Base-by-base conservation (phyloP, 2,329 filamentous ascomycete species). In the Fusarium gaditjirri region DNA sequence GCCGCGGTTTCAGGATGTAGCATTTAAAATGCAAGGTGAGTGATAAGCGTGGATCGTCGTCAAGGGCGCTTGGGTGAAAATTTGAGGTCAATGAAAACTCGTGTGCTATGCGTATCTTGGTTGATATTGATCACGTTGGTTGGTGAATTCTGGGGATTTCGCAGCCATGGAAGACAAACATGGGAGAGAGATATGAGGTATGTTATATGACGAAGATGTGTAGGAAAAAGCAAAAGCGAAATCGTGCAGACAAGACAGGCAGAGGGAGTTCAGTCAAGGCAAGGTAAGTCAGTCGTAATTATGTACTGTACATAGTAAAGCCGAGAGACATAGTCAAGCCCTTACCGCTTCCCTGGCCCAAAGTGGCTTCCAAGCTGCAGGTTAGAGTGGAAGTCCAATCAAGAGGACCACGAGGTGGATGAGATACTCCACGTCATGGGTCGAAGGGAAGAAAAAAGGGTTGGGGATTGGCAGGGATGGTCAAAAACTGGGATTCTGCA, bases 391-490 rank as follows among this genome's bases (percentile, higher is more conserved):
- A 65, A 68, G 65, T 59, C 74, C 72, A 76, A 75, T 73, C 59
- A 65, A 65, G 53, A 68, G 56, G 54, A 38, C 61, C 61, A 73
- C 61, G 66, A 68, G 75, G 65, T 54, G 73, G 62, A 71, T 58
- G 57, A 68, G 62, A 67, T 65, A 72, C 73, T 52, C 75, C 75
- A 76, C 75, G 75, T 76, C 75, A 76, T 77, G 74, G 65, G 60
- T 56, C 65, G 43, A 68, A 50, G 38, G 43, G 65, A 55, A 38
- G 35, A 35, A 35, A 72, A 65, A 69, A 67, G 57, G 53, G 54
- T 73, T 71, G 70, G 64, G 44, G 54, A 67, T 68, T 68, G 70
- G 57, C 61, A 59, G 33, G 50, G 61, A 43, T 65, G 44, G 56
- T 57, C 19, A 29, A 46, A 41, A 52, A 42, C 64, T 65, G 42